Conservation (phyloP, 2,329 filamentous ascomycete species). For the Epichloe brachyelytri region DNA sequence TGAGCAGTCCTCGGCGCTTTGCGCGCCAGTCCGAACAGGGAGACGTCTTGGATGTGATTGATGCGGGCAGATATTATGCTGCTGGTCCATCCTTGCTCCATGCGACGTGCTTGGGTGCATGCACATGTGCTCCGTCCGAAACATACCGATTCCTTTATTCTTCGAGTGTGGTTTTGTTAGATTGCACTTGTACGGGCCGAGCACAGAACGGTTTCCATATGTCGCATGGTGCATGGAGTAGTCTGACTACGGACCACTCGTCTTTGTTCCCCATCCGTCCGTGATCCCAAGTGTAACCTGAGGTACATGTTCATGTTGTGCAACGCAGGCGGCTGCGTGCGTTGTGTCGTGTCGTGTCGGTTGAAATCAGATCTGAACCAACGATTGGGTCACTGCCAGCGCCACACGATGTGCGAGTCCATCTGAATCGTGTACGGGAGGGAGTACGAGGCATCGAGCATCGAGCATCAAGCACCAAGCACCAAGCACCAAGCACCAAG, state of each 20-base stretch:
- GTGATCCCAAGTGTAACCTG: background rate
- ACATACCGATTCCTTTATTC: no score
- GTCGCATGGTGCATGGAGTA: background rate
- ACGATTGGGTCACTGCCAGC: background rate
- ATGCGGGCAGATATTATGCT: no score
- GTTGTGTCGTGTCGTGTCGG: background rate
- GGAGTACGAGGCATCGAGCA: background rate
- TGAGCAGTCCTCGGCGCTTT: no score
- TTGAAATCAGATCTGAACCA: slow-evolving; percentile 1
- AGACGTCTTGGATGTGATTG: no score
- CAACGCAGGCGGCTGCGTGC: slow-evolving; percentile 1
- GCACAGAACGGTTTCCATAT: background rate
- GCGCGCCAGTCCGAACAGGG: background rate
- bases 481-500: no score
- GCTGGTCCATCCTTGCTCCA: no score
- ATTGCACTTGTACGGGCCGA: background rate
- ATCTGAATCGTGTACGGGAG: background rate
- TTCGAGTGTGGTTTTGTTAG: no score
- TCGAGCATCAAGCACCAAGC: background rate
- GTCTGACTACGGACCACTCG: background rate
- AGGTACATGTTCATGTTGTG: slow-evolving; percentile 1
- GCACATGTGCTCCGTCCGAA: no score
- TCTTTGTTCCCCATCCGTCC: background rate
- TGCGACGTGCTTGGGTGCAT: no score
- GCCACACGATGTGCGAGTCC: background rate